Conservation (phyloP, 148 eudicot species). For the Polygonum aviculare region DNA sequence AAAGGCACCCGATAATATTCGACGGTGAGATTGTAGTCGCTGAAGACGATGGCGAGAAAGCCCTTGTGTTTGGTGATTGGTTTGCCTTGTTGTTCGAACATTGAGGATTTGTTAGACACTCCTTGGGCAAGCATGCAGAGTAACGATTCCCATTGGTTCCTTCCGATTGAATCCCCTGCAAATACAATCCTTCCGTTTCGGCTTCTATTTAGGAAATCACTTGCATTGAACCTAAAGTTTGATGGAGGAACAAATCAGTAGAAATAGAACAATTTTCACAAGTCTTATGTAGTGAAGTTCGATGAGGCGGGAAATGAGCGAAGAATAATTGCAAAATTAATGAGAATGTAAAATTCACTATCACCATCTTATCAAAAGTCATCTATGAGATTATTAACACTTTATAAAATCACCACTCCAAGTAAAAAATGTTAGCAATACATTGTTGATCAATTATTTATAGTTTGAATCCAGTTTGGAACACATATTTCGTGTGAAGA, state of each 20-base stretch:
- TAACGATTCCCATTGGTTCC: constrained; percentile 78
- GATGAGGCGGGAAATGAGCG: too few species aligned
- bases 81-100: constrained; percentile 45
- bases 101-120: constrained; percentile 41
- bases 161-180: constrained; percentile 64
- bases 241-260: not conserved
- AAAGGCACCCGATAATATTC: constrained; percentile 67
- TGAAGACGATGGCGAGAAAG: constrained; percentile 43
- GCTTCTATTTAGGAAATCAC: constrained; percentile 42
- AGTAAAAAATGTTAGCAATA: too few species aligned
- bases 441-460: too few species aligned
- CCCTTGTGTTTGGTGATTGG: constrained; percentile 74
- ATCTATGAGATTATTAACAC: too few species aligned
- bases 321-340: too few species aligned
- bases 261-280: not conserved
- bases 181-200: constrained; percentile 55
- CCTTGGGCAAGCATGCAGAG: constrained; percentile 60
- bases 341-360: too few species aligned
- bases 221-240: constrained; percentile 49
- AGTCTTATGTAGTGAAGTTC: too few species aligned
- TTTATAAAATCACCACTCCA: too few species aligned
- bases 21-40: constrained; percentile 52
- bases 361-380: too few species aligned
- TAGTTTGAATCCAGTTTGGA: too few species aligned
- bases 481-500: too few species aligned